Evolutionary conservation across 2,329 filamentous ascomycete genomes (phyloP).

Genomic region (Arthrobotrys musiformis): DNA sequence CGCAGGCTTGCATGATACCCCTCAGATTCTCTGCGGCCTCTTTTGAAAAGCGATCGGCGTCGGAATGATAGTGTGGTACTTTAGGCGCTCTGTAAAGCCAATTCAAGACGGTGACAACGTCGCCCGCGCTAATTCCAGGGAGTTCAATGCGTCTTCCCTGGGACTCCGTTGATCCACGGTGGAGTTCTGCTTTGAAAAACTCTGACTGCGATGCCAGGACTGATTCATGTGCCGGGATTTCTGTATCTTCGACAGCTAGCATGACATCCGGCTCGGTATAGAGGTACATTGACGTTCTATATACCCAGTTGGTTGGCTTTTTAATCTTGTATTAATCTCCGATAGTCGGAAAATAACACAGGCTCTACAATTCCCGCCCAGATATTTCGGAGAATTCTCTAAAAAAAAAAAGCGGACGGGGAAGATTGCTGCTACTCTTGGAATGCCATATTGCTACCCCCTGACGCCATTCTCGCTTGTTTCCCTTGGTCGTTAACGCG

Average conservation of each 20-base stretch:
- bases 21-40: neutral
- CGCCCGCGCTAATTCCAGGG: neutral
- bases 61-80: too few species aligned
- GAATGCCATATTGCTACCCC: too few species aligned
- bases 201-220: slow-evolving; percentile 11
- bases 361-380: too few species aligned
- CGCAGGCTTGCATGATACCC: neutral
- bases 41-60: neutral
- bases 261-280: slow-evolving; percentile 8
- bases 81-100: slow-evolving; percentile 19
- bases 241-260: neutral
- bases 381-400: too few species aligned
- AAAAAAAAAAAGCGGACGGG: too few species aligned
- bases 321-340: too few species aligned
- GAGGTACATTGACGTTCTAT: neutral
- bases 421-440: too few species aligned
- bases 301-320: too few species aligned
- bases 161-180: neutral
- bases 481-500: too few species aligned
- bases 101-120: neutral
- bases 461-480: too few species aligned
- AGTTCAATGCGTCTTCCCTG: neutral
- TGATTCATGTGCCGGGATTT: neutral
- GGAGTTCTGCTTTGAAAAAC: slow-evolving; percentile 9
- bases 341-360: too few species aligned